Base-by-base conservation (phyloP, 1,284 basidiomycete species). In the Rhizoctonia solani region DNA sequence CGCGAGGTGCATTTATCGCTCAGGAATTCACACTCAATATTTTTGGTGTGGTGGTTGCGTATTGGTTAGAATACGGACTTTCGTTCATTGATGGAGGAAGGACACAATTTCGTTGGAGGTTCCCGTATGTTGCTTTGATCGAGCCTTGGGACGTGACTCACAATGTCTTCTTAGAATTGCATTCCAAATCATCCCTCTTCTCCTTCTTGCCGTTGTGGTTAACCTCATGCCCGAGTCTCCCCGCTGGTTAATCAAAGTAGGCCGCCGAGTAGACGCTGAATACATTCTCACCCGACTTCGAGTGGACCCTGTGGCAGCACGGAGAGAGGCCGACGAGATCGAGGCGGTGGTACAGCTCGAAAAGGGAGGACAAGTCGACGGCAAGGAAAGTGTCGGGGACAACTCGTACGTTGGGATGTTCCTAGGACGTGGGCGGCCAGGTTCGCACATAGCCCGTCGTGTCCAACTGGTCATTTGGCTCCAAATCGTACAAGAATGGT, bases 201-300 rank as follows among this genome's bases (percentile, higher is more conserved):
- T 63, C 37, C 74, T 82, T 5, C 70, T 79, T n/a, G 74, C 76
- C 16, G 82, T 81, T 70, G 79, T 82, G 74, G 78, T 76, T 29
- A 68, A 74, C 42, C 76, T 78, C 72, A 79, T 82, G 73, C 81
- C 80, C 69, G 84, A 86, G 71, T 83, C 81, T 19, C 85, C 85
- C 4, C 82, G 85, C 53, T 85, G 82, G 81, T 79, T 85, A 23
- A 75, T 84, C 70, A 83, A 82, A 74, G 79, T 79, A 67, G 84
- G 84, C 5, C 78, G 81, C 4, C 72, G 76, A 30, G 79, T 80
- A 3, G 79, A 81, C 58, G 84, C 84, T 3, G 76, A 76, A 56
- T 73, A 74, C 16, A 79, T 83, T 66, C 77, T 84, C 55, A 72
- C 72, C 3, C 74, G 74, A 23, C 72, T 77, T 13, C 73, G 77